Base-by-base conservation (phyloP, 805 yeast species). In the Ogataea zsoltii region DNA sequence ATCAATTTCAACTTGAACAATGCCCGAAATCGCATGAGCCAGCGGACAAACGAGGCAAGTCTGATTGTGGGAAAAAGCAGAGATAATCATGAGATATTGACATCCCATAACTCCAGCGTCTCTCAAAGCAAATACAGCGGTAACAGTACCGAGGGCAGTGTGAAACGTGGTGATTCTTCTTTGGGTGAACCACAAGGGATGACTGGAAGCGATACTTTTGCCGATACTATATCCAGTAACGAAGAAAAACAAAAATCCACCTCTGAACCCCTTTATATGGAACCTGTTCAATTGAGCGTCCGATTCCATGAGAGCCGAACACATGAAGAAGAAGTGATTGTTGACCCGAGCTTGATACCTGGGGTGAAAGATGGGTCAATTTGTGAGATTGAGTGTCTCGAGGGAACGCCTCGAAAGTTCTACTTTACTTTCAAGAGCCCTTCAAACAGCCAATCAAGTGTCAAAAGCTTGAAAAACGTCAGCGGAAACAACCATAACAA, bases 301-400 rank as follows among this genome's bases (percentile, higher is more conserved):
- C 56, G 58, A 73, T 75, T 87, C 54, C 97, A 91, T 58, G 96
- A 90, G 50, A 54, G 77, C 3, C 66, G 88, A 18, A 70, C 76
- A 0, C 78, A 82, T 1, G 34, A 68, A 1, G 82, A 81, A 30
- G 79, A 78, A 30, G 86, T 90, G 2, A 62, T 85, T 37, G 57
- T 90, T 1, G 91, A 88, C 57, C 64, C 82, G 15, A 57, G 69
- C 0, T 67, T 79, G 3, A 52, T 88, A 0, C 85, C 88, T 0
- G 85, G 84, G 0, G 77, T 87, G 1, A 69, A 70, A 43, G 80
- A 74, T n/a, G 96, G 96, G 14, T 88, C 85, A 57, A 65, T 88
- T 7, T 91, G 88, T 17, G 95, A 88, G 61, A 56, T 86, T 35
- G 76, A 71, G 50, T 74, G 82, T 25, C 70, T 76, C 3, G 63